A percentile compares a stretch with the other conserved stretches of the same genome.
Conservation (phyloP, 2,329 filamentous ascomycete species). For the Xylariaceae sp. region DNA sequence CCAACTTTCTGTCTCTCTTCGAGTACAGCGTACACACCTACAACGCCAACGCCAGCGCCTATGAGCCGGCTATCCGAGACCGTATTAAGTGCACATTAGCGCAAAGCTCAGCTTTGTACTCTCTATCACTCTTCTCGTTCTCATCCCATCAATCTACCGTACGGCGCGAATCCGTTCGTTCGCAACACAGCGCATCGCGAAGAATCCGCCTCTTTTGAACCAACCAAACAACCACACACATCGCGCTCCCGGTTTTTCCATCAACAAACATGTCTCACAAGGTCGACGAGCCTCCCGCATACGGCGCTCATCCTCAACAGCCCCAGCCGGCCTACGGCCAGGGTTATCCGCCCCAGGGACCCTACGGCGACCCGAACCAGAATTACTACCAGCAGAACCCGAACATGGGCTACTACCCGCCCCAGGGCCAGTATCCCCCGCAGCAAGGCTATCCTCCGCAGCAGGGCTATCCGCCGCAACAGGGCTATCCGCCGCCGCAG, state of each 20-base stretch:
- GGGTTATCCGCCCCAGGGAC: slow-evolving; percentile 36
- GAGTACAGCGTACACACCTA: too few species aligned
- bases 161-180: too few species aligned
- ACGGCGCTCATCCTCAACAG: slow-evolving; percentile 47
- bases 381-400: slow-evolving; percentile 46
- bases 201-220: background rate
- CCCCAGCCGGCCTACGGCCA: slow-evolving; percentile 48
- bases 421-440: slow-evolving; percentile 41
- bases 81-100: too few species aligned
- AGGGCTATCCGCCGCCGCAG: slow-evolving; percentile 33
- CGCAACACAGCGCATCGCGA: background rate
- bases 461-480: slow-evolving; percentile 34
- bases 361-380: slow-evolving; percentile 31
- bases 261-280: slow-evolving; percentile 49
- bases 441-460: slow-evolving; percentile 35
- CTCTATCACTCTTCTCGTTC: too few species aligned
- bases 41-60: too few species aligned
- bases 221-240: background rate
- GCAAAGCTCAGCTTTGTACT: too few species aligned
- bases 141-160: too few species aligned
- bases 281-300: slow-evolving; percentile 54
- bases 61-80: too few species aligned
- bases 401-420: slow-evolving; percentile 48
- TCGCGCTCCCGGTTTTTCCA: slow-evolving; percentile 1
- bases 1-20: too few species aligned